Evolutionary conservation across 345 rosid species (phyloP).

Genomic region (Linum usitatissimum): DNA sequence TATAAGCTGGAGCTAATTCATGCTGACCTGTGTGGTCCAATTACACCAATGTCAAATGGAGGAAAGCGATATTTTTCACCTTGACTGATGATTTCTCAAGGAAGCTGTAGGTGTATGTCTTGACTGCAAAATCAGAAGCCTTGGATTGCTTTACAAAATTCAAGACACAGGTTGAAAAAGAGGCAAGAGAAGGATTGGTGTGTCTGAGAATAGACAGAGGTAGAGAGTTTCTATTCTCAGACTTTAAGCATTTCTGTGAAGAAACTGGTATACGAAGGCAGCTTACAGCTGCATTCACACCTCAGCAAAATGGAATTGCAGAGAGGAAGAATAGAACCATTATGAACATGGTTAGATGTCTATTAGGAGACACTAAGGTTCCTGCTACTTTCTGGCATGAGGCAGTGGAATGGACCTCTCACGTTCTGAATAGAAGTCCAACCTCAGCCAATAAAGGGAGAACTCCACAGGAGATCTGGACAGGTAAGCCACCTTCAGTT

Average conservation of each 20-base stretch:
- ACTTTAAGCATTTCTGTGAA: neutral
- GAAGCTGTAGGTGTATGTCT: neutral
- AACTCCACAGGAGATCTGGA: too few species aligned
- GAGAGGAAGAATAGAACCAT: neutral
- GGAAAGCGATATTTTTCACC: neutral
- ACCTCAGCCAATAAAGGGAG: too few species aligned
- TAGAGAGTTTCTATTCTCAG: neutral
- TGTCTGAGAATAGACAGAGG: neutral
- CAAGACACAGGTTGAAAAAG: neutral
- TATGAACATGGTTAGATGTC: conserved; percentile 2
- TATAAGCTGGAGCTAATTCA: neutral
- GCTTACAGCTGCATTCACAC: neutral
- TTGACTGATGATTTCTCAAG: neutral
- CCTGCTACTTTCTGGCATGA: neutral
- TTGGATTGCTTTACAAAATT: neutral
- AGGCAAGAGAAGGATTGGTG: neutral
- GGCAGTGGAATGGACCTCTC: neutral
- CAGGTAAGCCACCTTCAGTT: too few species aligned
- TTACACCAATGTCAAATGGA: neutral
- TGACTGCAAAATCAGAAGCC: neutral
- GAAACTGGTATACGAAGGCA: neutral
- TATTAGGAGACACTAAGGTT: neutral
- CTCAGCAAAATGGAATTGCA: neutral
- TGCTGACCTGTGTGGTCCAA: neutral
- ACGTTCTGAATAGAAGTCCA: neutral